Base-by-base conservation (phyloP, 2,329 filamentous ascomycete genomes). In the Chaetomium olivaceum region DNA sequence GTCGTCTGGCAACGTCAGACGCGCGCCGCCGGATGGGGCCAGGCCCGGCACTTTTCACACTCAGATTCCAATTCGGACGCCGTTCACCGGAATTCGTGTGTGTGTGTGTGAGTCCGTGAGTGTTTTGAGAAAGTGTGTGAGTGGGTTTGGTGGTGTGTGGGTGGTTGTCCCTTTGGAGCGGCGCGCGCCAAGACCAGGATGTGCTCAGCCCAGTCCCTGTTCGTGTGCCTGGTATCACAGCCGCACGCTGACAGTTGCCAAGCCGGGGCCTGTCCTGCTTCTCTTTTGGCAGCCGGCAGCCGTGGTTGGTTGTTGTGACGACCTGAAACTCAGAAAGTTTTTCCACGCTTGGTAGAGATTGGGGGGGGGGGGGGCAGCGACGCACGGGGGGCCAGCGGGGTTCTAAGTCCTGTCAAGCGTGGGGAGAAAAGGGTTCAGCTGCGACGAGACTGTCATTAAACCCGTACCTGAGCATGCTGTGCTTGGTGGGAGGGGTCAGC, bases 201-300 rank as follows among this genome's bases (percentile, higher is more conserved):
- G 27, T 25, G 58, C 48, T 54, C 58, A 54, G 58, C 58, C 48
- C 31, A n/a, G 36, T 25, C n/a, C 21, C 16, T 11, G 27, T 7
- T 8, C 25, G 27, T 5, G 61, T 62, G 33, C 36, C 50, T 55
- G 50, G 50, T 50, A 29, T 46, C 59, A 61, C 50, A 27, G 51
- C 60, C 51, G 60, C 60, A 46, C 33, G 31, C 48, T 61, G 31
- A 61, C 48, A 5, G 58, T 12, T 27, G 48, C 58, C 58, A 61
- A 61, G 58, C 19, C 33, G 2, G 4, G 12, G 43, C 8, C 23
- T n/a, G 29, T 58, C 27, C 23, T 31, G 27, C 25, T 23, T 27
- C n/a, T 31, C 21, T 9, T 11, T 6, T 23, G 19, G 3, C 2
- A 4, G 29, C 12, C 21, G 19, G 3, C 2, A 4, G 29, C 12